Evolutionary conservation across 1,284 basidiomycete species (phyloP).

Genomic region (Boletus smithii): DNA sequence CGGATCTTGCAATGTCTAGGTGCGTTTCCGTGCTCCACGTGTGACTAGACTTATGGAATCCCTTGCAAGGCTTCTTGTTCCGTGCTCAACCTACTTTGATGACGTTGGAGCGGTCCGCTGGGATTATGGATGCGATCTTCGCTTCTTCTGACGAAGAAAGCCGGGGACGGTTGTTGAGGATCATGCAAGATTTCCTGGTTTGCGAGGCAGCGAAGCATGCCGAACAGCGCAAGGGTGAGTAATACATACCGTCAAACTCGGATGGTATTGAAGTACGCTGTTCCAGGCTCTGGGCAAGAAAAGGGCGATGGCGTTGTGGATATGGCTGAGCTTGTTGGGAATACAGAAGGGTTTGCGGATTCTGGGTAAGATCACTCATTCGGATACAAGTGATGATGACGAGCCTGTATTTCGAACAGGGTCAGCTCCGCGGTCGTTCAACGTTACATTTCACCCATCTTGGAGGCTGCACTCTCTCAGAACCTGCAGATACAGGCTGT

Average conservation of each 20-base stretch:
- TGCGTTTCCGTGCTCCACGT: constrained; percentile 29
- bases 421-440: constrained; percentile 93
- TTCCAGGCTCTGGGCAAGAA: constrained; percentile 36
- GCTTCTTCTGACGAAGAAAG: constrained; percentile 65
- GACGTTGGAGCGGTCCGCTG: constrained; percentile 70
- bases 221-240: constrained; percentile 59
- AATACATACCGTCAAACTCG: background rate
- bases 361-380: constrained; percentile 63
- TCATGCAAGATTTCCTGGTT: constrained; percentile 87
- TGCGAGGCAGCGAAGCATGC: constrained; percentile 77
- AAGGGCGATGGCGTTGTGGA: constrained; percentile 58
- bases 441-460: constrained; percentile 81
- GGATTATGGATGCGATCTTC: constrained; percentile 91
- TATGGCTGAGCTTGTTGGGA: constrained; percentile 92
- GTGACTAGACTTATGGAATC: background rate
- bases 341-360: constrained; percentile 91
- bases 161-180: constrained; percentile 73
- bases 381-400: background rate
- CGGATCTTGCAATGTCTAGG: constrained; percentile 82
- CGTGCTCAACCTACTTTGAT: constrained; percentile 89
- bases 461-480: constrained; percentile 76
- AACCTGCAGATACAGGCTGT: constrained; percentile 72
- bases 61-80: constrained; percentile 74
- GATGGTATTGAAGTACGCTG: background rate
- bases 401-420: constrained; percentile 40